Conservation (phyloP, 2,329 filamentous ascomycete species). For the Colletotrichum orbiculare region DNA sequence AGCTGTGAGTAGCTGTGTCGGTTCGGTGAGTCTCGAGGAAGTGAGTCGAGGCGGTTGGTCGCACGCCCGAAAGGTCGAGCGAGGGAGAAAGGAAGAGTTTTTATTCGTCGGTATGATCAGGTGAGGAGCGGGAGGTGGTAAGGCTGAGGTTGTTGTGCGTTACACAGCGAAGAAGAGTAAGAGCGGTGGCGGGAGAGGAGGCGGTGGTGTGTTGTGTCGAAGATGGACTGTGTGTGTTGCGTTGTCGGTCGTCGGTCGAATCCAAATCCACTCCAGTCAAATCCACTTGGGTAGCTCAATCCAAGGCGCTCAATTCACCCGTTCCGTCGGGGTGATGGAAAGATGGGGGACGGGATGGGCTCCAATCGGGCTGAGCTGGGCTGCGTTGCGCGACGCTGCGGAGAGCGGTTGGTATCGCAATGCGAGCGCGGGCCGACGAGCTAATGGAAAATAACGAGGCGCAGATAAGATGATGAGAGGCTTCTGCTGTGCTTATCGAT, state of each 20-base stretch:
- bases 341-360: conserved; percentile 21
- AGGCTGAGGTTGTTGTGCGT: conserved; percentile 8
- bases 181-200: not conserved
- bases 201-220: conserved; percentile 11
- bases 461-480: conserved; percentile 4
- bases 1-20: not conserved
- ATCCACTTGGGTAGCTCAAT: not conserved
- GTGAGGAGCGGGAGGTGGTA: not conserved
- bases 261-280: conserved; percentile 5
- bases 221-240: not conserved
- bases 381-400: conserved; percentile 7
- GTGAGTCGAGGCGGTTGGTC: conserved; percentile 11
- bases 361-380: conserved; percentile 30
- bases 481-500: not conserved
- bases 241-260: conserved; percentile 24
- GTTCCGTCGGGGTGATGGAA: not conserved
- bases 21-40: conserved; percentile 5
- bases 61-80: conserved; percentile 11
- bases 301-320: not conserved
- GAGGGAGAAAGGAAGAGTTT: conserved; percentile 4
- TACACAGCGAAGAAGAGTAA: conserved; percentile 4
- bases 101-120: conserved; percentile 3
- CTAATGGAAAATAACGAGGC: conserved; percentile 13
- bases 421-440: not conserved
- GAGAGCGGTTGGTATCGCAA: conserved; percentile 9